Conservation (phyloP, 108 stramenopile species). For the Cyclotella choctawhatcheeana region DNA sequence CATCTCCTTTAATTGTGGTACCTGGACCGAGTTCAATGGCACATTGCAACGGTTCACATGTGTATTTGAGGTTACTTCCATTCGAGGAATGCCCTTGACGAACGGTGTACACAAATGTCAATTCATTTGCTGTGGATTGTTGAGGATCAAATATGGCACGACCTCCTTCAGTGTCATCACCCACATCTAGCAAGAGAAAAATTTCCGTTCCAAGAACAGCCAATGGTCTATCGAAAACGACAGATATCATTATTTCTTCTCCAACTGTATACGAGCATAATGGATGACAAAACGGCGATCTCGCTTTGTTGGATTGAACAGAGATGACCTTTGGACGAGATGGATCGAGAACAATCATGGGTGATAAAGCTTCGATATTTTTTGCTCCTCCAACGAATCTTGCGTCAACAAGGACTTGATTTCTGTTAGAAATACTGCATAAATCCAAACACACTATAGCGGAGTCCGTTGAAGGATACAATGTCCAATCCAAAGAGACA, state of each 20-base stretch:
- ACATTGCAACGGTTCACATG: conserved; percentile 17
- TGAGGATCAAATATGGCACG: conserved; percentile 18
- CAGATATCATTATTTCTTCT: conserved; percentile 40
- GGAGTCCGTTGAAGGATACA: conserved; percentile 24
- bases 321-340: conserved; percentile 31
- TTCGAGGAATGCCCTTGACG: conserved; percentile 25
- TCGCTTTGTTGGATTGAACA: conserved; percentile 30
- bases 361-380: conserved; percentile 14
- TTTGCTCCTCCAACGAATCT: conserved; percentile 12
- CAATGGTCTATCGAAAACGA: conserved; percentile 31
- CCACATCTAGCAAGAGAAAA: conserved; percentile 28
- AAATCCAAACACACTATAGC: conserved; percentile 23
- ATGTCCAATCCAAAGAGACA: conserved; percentile 27
- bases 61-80: conserved; percentile 29
- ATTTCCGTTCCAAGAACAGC: conserved; percentile 21
- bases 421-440: conserved; percentile 30
- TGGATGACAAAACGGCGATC: conserved; percentile 48
- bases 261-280: conserved; percentile 51
- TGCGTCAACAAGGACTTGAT: conserved; percentile 21
- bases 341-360: conserved; percentile 30
- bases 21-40: conserved; percentile 15
- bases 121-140: conserved; percentile 15
- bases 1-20: conserved; percentile 27
- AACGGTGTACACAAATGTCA: conserved; percentile 39
- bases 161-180: background rate